Percentiles rank a stretch among this genome's conserved stretches.
phyloP scores from a whole-genome alignment of 2,329 filamentous ascomycete species.

The Diaporthe caulivora region DNA sequence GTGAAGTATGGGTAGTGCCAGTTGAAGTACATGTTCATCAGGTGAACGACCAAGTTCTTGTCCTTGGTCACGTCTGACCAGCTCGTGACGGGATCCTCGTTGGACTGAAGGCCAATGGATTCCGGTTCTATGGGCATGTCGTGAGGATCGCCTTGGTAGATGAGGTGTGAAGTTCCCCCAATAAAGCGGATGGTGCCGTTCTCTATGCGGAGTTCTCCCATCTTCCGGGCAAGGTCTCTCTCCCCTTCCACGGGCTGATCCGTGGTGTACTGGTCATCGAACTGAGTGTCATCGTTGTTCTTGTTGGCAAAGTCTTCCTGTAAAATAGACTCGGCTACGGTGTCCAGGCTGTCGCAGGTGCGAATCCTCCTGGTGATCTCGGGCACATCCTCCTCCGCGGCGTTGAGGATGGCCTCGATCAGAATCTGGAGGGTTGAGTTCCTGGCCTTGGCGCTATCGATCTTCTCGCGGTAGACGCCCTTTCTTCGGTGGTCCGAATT shows the following conservation, averaged over 20 bases:
- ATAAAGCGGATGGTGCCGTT: constrained; percentile 92
- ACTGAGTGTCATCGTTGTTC: constrained; percentile 54
- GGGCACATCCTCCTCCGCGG: constrained; percentile 86
- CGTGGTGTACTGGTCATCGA: constrained; percentile 55
- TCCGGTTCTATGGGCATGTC: constrained; percentile 56
- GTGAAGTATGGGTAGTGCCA: constrained; percentile 99
- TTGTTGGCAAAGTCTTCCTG: constrained; percentile 55
- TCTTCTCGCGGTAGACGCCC: constrained; percentile 95
- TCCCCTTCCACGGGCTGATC: constrained; percentile 69
- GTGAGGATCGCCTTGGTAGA: constrained; percentile 75
- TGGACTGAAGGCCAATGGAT: constrained; percentile 59
- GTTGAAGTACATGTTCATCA: constrained; percentile 97
- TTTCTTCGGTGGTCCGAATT: constrained; percentile 97
- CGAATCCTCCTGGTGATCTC: constrained; percentile 88
- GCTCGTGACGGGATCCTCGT: constrained; percentile 79
- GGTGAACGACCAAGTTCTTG: constrained; percentile 81
- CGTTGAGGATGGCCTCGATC: constrained; percentile 92
- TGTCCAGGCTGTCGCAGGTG: constrained; percentile 79
- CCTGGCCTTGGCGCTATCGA: constrained; percentile 87
- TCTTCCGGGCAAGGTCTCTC: constrained; percentile 87
- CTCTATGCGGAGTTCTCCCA: constrained; percentile 90
- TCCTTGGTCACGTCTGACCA: constrained; percentile 92
- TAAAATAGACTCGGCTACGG: constrained; percentile 65
- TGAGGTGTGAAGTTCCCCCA: constrained; percentile 92
- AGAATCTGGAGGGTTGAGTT: constrained; percentile 92